Evolutionary conservation across 164 flowering plant genomes (phyloP).

Genomic region (Santalum album): DNA sequence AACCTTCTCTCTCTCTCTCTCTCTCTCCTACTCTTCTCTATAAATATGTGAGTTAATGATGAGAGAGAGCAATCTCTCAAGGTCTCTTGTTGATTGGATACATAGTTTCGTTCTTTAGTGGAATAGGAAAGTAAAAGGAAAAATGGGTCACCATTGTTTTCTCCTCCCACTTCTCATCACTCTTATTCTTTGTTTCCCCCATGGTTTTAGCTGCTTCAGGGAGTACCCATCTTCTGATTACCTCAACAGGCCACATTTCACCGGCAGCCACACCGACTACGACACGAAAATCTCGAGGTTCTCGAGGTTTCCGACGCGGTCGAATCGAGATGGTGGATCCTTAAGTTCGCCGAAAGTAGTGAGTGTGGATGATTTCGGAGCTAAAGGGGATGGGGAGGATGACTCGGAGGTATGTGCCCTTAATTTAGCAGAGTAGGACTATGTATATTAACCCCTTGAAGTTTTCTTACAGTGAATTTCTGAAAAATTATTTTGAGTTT

Average conservation of each 20-base stretch:
- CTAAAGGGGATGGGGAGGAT: slow-evolving; percentile 56
- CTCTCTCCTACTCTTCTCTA: neutral
- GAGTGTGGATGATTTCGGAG: slow-evolving; percentile 43
- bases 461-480: neutral
- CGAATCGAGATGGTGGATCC: neutral
- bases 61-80: neutral
- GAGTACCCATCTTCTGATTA: neutral
- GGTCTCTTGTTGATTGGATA: neutral
- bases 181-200: neutral
- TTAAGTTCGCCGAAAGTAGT: slow-evolving; percentile 9
- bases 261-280: neutral
- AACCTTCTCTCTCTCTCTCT: neutral
- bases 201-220: neutral
- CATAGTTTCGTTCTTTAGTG: neutral
- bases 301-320: neutral
- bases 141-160: neutral
- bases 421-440: neutral
- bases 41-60: neutral
- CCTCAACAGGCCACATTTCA: neutral
- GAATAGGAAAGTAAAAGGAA: neutral
- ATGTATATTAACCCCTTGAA: neutral
- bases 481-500: neutral
- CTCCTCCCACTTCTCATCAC: neutral
- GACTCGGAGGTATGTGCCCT: slow-evolving; percentile 30
- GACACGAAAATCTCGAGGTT: neutral